Conservation (phyloP, 78 protist genomes). For the Bigelowiella natans region DNA sequence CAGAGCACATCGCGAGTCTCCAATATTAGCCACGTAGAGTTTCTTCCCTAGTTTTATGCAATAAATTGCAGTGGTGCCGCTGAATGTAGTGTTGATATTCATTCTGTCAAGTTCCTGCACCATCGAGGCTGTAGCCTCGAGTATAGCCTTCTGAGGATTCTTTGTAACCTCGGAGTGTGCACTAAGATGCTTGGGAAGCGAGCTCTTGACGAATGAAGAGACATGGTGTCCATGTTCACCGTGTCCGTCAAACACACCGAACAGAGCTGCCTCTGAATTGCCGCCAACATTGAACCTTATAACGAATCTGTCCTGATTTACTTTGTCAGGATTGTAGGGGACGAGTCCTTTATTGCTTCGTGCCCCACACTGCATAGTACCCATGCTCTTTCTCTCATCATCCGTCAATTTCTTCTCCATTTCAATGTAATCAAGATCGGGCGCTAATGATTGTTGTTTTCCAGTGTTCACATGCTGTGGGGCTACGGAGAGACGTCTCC, state of each 20-base stretch:
- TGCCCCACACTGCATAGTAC: not conserved
- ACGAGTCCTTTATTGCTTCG: not conserved
- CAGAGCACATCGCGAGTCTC: not conserved
- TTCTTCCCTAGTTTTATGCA: not conserved
- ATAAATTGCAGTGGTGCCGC: not conserved
- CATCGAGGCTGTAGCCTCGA: not conserved
- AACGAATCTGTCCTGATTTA: constrained; percentile 5
- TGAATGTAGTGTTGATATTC: constrained; percentile 1
- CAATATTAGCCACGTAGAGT: not conserved
- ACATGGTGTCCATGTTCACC: constrained; percentile 7
- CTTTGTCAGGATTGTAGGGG: constrained; percentile 2
- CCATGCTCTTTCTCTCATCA: not conserved
- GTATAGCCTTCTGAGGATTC: not conserved
- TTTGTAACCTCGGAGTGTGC: not conserved
- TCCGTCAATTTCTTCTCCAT: not conserved
- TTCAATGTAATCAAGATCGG: not conserved
- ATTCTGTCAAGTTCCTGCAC: not conserved
- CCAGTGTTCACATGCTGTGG: not conserved
- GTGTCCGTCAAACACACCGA: constrained; percentile 4
- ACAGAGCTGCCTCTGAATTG: not conserved
- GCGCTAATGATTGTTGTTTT: not conserved
- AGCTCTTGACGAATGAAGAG: not conserved
- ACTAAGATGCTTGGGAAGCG: not conserved
- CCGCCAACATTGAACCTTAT: not conserved
- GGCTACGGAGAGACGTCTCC: not conserved